These are phyloP conservation scores for Tylopilus felleus DNA, from an alignment of 768 basidiomycete genomes.

Conservation along the genomic window DNA sequence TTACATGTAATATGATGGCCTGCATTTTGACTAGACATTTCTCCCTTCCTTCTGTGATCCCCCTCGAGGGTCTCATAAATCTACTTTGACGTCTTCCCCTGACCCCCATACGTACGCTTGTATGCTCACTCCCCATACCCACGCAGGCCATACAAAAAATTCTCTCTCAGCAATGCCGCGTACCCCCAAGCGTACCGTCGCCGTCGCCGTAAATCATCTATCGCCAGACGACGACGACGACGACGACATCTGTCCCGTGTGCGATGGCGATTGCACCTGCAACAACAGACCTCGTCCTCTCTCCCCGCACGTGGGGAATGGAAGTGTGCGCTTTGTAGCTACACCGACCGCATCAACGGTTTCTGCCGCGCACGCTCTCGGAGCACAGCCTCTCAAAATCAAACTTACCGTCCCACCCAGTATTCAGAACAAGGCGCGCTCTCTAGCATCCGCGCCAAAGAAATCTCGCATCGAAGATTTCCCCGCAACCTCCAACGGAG, in stretches of 20 bases:
- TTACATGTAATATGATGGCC: conserved; percentile 37
- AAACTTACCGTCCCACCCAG: conserved; percentile 63
- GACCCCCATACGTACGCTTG: conserved; percentile 22
- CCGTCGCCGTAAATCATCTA: conserved; percentile 38
- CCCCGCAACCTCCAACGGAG: conserved; percentile 39
- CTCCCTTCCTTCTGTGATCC: conserved; percentile 23
- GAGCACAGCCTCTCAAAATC: conserved; percentile 55
- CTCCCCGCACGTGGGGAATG: conserved; percentile 29
- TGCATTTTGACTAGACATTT: conserved; percentile 8
- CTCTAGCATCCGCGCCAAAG: conserved; percentile 24
- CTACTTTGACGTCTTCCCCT: conserved; percentile 22
- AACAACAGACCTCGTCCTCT: conserved; percentile 40
- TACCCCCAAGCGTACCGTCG: conserved; percentile 68
- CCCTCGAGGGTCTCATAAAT: conserved; percentile 25
- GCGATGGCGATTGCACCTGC: conserved; percentile 89
- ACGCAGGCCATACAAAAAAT: conserved; percentile 43
- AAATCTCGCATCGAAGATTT: conserved; percentile 25
- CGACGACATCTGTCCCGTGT: conserved; percentile 85
- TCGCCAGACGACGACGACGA: conserved; percentile 65
- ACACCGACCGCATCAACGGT: conserved; percentile 37
- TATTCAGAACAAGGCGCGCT: conserved; percentile 45
- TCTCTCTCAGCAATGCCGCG: conserved; percentile 62
- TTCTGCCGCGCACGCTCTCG: conserved; percentile 30
- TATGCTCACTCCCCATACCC: conserved; percentile 18
- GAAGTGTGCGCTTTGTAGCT: conserved; percentile 37